phyloP scores from a whole-genome alignment of 2,329 filamentous ascomycete species.

The Fusarium continuum region DNA sequence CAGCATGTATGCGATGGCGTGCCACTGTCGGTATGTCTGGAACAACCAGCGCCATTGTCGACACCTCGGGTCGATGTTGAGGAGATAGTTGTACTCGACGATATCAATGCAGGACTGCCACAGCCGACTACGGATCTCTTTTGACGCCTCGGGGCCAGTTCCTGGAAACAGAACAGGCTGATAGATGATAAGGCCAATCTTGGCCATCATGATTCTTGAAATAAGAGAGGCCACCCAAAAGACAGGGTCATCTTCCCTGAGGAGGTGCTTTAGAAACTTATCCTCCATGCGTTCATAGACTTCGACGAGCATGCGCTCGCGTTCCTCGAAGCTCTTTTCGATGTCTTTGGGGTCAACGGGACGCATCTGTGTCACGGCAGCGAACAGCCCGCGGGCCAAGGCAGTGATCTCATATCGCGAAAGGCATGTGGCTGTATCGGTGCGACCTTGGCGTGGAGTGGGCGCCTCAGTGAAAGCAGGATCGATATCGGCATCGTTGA shows the following conservation, averaged over 20 bases:
- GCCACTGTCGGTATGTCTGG: constrained; percentile 30
- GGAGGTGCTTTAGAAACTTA: constrained; percentile 28
- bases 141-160: constrained; percentile 25
- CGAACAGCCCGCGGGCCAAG: constrained; percentile 25
- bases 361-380: constrained; percentile 24
- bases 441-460: constrained; percentile 28
- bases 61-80: constrained; percentile 29
- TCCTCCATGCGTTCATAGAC: constrained; percentile 36
- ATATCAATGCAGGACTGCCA: constrained; percentile 38
- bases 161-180: constrained; percentile 33
- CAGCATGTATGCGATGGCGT: constrained; percentile 34
- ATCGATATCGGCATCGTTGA: constrained; percentile 34
- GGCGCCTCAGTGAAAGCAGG: constrained; percentile 27
- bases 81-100: constrained; percentile 33
- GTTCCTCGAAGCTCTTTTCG: constrained; percentile 33
- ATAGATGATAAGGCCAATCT: constrained; percentile 31
- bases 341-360: constrained; percentile 26
- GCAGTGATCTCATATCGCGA: constrained; percentile 28
- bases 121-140: constrained; percentile 25
- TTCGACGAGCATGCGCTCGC: constrained; percentile 31
- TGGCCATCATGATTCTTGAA: constrained; percentile 32
- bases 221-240: constrained; percentile 35
- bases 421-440: constrained; percentile 29
- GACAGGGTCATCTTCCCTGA: constrained; percentile 26
- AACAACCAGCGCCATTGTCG: constrained; percentile 36